Conservation (phyloP, 2,329 filamentous ascomycete genomes). For the Pseudophaeomoniella oleicola region DNA sequence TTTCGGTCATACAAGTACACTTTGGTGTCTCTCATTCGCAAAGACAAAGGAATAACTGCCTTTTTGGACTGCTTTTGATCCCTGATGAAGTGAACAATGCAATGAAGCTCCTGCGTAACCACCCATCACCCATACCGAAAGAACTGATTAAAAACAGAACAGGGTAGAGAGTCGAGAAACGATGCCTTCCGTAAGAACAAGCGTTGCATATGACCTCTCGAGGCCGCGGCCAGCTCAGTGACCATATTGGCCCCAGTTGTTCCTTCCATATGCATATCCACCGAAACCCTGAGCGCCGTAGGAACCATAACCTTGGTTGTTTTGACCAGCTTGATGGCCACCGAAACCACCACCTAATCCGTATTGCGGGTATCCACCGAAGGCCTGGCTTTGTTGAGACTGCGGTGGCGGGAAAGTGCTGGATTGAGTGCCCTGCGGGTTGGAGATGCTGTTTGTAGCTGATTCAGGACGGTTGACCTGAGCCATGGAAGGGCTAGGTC, state of each 20-base stretch:
- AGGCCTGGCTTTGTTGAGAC: constrained; percentile 31
- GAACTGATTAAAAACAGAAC: neutral
- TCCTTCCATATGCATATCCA: constrained; percentile 15
- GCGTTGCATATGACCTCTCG: neutral
- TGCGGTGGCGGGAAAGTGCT: constrained; percentile 35
- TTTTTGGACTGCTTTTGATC: neutral
- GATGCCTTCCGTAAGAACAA: neutral
- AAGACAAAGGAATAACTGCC: too few relatives aligned
- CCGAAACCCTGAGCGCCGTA: constrained; percentile 24
- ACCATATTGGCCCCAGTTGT: neutral
- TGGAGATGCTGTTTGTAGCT: constrained; percentile 42
- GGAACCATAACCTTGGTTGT: constrained; percentile 21
- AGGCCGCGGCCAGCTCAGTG: neutral
- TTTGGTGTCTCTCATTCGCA: neutral
- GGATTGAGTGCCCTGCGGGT: constrained; percentile 34
- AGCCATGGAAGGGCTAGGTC: constrained; percentile 46
- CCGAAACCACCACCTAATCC: constrained; percentile 34
- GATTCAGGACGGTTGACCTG: constrained; percentile 50
- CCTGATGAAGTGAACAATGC: neutral
- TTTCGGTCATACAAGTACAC: constrained; percentile 2
- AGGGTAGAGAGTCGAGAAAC: neutral
- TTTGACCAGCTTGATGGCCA: constrained; percentile 23
- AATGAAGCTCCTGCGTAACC: neutral
- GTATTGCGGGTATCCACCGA: constrained; percentile 14
- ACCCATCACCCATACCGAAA: neutral